Evolutionary conservation across 331 rosid species (phyloP).

Genomic region (Pyrus hybrid): DNA sequence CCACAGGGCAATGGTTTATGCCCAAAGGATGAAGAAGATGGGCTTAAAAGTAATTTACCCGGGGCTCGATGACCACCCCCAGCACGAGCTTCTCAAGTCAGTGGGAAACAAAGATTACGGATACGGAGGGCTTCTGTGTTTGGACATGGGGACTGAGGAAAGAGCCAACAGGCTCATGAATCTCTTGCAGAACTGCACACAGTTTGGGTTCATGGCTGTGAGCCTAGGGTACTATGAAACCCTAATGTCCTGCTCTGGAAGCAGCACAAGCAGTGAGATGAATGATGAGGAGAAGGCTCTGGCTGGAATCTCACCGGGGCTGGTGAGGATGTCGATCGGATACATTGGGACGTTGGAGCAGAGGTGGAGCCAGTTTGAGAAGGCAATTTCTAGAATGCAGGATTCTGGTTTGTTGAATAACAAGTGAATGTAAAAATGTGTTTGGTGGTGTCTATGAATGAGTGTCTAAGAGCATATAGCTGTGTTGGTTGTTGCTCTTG

Average conservation of each 20-base stretch:
- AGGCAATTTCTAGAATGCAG: constrained; percentile 47
- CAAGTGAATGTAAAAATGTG: not conserved
- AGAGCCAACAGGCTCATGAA: constrained; percentile 69
- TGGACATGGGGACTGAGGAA: constrained; percentile 90
- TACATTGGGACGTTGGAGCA: constrained; percentile 83
- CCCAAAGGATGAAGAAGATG: constrained; percentile 46
- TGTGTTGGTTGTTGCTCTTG: not conserved
- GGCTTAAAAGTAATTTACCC: constrained; percentile 79
- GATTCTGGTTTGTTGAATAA: constrained; percentile 16
- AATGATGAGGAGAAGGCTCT: constrained; percentile 45
- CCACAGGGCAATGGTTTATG: constrained; percentile 50
- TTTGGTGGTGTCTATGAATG: not conserved
- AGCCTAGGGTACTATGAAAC: constrained; percentile 93
- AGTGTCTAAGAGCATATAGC: not conserved
- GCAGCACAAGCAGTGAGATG: constrained; percentile 86
- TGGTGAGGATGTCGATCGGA: constrained; percentile 73
- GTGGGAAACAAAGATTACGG: constrained; percentile 63
- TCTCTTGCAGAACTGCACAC: constrained; percentile 54
- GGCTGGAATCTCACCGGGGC: constrained; percentile 83
- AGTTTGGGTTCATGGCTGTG: constrained; percentile 89
- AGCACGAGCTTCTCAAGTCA: constrained; percentile 48
- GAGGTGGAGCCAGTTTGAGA: constrained; percentile 71
- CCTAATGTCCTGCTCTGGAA: constrained; percentile 88
- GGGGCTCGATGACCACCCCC: constrained; percentile 72
- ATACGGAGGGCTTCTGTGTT: constrained; percentile 65